Evolutionary conservation across 306 rosid species (phyloP), one percentile per base, ranked within the genome.

Genomic region (Calophaca sinica): DNA sequence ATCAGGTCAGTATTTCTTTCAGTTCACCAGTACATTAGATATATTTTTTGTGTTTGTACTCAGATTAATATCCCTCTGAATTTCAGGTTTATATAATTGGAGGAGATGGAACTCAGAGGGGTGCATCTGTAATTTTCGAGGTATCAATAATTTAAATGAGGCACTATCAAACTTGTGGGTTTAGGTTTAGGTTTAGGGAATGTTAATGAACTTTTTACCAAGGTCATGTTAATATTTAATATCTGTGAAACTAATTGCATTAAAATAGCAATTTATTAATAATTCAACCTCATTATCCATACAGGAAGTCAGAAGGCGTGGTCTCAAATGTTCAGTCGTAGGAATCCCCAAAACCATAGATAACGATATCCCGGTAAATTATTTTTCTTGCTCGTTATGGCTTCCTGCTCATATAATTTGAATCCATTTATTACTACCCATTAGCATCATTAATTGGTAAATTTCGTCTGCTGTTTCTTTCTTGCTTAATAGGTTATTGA

Each of bases 301-400:
- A 31, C 90, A 94, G 98, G 98, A 94, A 88, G 81, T 94, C 66
- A 85, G 84, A 84, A 87, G 80, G 84, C 93, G 97, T 28, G 98
- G 98, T 60, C 93, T 94, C 35, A 91, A 94, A 88, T 96, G 92
- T 54, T 85, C 87, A 6, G 89, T 94, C 49, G 96, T 83, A 4
- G 98, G 98, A 64, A 87, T 94, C 80, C 98, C 98, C 44, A 94
- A 94, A 86, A 94, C 98, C 78, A 94, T 94, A 9, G 98, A 94
- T 62, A 94, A 94, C 20, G 98, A 94, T 79, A 94, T 94, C 77
- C 96, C 90, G 49, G 98, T 94, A 81, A 48, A 10, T 72, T 11
- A 62, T 59, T 68, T 79, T 46, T 52, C 72, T 79, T 61, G 42
- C 36, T 15, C 45, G 32, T 50, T 42, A 49, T 26, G 13, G 76